These are phyloP conservation scores for Termitomyces sp. DNA, from an alignment of 768 basidiomycete species.

Conservation along the genomic window DNA sequence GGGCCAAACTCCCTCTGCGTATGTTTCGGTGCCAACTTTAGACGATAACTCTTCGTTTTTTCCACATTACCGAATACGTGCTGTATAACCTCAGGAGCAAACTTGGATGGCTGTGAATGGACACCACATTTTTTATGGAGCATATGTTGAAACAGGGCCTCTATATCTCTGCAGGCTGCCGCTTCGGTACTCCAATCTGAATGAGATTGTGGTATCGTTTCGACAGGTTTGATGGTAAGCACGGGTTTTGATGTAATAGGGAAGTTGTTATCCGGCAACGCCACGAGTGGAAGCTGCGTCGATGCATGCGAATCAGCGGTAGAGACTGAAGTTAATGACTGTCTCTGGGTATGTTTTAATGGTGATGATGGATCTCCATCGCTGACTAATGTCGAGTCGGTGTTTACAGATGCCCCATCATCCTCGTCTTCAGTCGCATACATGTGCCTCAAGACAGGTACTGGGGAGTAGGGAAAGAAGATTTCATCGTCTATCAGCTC, in stretches of 20 bases:
- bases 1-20: constrained; percentile 1
- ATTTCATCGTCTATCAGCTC: constrained; percentile 75
- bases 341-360: constrained; percentile 11
- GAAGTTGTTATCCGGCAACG: background rate
- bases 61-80: constrained; percentile 47
- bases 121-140: constrained; percentile 46
- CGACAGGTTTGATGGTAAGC: constrained; percentile 1
- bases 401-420: constrained; percentile 21
- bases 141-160: constrained; percentile 58
- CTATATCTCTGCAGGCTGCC: constrained; percentile 40
- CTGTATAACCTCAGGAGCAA: constrained; percentile 40
- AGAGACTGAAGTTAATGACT: background rate
- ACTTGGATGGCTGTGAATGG: constrained; percentile 45
- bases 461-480: constrained; percentile 51
- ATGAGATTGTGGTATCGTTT: constrained; percentile 4
- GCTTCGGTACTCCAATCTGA: constrained; percentile 37
- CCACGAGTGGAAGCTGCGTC: background rate
- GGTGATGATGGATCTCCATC: constrained; percentile 12
- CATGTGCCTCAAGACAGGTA: constrained; percentile 4
- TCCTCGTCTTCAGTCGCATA: constrained; percentile 20
- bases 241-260: constrained; percentile 6
- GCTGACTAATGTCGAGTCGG: constrained; percentile 17
- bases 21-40: constrained; percentile 50
- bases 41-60: constrained; percentile 43
- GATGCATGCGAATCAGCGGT: background rate